phyloP scores from a whole-genome alignment of 768 basidiomycete genomes.

The Mycena epipterygia region DNA sequence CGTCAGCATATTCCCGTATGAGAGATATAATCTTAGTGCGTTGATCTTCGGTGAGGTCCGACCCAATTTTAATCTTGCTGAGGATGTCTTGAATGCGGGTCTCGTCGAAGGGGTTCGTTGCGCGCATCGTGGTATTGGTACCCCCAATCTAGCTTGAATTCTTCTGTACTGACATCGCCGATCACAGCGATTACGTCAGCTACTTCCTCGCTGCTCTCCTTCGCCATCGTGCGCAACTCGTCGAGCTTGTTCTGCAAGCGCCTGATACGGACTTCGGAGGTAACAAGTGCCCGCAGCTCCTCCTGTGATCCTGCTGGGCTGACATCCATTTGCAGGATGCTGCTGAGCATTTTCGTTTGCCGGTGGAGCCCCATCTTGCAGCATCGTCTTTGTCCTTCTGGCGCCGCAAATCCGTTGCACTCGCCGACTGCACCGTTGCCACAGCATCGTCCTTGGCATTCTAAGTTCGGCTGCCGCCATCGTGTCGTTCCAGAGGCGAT shows the following conservation, averaged over 20 bases:
- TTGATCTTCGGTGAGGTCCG: slow-evolving; percentile 35
- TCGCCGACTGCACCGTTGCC: accelerated
- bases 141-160: slow-evolving; percentile 23
- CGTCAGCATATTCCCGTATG: slow-evolving; percentile 30
- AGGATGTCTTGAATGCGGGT: slow-evolving; percentile 36
- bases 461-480: neutral
- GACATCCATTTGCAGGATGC: neutral
- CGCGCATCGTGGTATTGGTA: slow-evolving; percentile 27
- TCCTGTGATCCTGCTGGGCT: neutral
- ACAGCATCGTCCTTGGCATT: neutral
- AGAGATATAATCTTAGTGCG: neutral
- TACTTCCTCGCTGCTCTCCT: neutral
- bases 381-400: neutral
- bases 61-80: slow-evolving; percentile 32
- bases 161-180: neutral
- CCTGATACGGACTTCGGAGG: slow-evolving; percentile 12
- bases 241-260: slow-evolving; percentile 12
- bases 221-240: slow-evolving; percentile 25
- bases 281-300: neutral
- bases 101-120: slow-evolving; percentile 38
- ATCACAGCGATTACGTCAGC: neutral
- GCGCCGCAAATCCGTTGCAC: slow-evolving; percentile 6
- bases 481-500: neutral
- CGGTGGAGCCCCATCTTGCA: neutral
- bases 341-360: neutral